These are phyloP conservation scores for Hypoxylon sp. DNA, from an alignment of 2,329 filamentous ascomycete species.

Conservation along the genomic window DNA sequence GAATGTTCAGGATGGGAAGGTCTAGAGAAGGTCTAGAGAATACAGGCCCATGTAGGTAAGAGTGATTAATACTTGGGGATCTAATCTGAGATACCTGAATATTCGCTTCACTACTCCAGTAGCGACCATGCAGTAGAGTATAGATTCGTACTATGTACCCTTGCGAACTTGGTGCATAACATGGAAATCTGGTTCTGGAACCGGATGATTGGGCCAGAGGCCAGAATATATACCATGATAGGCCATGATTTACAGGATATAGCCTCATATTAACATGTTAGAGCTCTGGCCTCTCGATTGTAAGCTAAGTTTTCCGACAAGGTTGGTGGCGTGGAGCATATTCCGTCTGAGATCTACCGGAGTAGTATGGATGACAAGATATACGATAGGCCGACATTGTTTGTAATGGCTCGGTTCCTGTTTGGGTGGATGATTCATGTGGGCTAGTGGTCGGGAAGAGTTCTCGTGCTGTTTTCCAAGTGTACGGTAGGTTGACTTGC, in stretches of 20 bases:
- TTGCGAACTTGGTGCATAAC: conserved; percentile 30
- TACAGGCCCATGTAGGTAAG: conserved; percentile 5
- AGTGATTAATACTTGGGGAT: conserved; percentile 6
- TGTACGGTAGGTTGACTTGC: conserved; percentile 5
- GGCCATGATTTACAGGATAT: conserved; percentile 17
- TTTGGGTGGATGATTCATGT: conserved; percentile 44
- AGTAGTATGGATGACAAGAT: conserved; percentile 27
- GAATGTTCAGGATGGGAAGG: conserved; percentile 2
- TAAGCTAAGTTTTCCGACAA: conserved; percentile 25
- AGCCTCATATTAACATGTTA: conserved; percentile 35
- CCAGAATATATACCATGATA: conserved; percentile 27
- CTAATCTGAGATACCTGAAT: conserved; percentile 10
- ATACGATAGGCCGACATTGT: conserved; percentile 44
- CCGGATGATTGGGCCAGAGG: conserved; percentile 9
- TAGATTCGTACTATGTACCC: conserved; percentile 21
- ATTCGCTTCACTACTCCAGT: conserved; percentile 3
- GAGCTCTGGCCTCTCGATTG: conserved; percentile 22
- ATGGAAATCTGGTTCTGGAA: conserved; percentile 21
- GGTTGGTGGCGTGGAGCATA: conserved; percentile 34
- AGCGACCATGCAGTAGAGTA: conserved; percentile 12
- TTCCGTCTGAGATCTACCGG: conserved; percentile 29
- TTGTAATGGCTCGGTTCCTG: conserved; percentile 33
- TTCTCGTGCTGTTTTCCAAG: background rate
- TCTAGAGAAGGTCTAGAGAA: conserved; percentile 12
- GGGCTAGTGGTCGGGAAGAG: conserved; percentile 38